Base-by-base conservation (phyloP, 192 early-diverging fungal genomes). In the Podila verticillata region DNA sequence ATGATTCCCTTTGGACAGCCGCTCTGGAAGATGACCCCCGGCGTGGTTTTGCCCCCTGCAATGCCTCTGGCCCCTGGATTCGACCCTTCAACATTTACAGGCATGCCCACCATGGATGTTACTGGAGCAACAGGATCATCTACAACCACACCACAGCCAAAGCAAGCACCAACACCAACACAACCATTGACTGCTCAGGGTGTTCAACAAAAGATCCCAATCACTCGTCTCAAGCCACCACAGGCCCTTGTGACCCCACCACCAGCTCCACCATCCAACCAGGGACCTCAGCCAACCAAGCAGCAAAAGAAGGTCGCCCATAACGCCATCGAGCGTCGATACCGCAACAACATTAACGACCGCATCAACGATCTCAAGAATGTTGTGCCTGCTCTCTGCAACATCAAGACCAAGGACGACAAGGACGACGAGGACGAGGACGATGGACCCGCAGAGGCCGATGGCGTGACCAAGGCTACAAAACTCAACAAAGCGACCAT, bases 261-360 rank as follows among this genome's bases (percentile, higher is more conserved):
- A 47, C 83, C 54, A 67, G 62, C 30, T 15, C 70, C 68, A 20
- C 67, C 69, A n/a, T 62, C 49, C 9, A 22, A 69, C 20, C 64
- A 66, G 19, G 65, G 62, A 54, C 35, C 65, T 28, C 83, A 82
- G 49, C 79, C 86, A 0, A 83, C 78, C 57, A 86, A 88, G 44
- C 84, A 91, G 61, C 90, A 92, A 66, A 95, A 96, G 75, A 97
- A 96, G 77, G 93, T 95, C 17, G 95, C 96, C 2, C 97, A 98
- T 81, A 98, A 97, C 68, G 96, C 95, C 3, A 97, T 98, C 34
- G 97, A 98, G 81, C 89, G 93, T 31, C 89, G 94, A 54, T 98
- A 98, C 82, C 89, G 97, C 63, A 97, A 97, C 84, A 98, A 98
- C 86, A 96, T 98, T 77, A 98, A 98, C 86, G 94, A 97, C 70